Conservation (phyloP, 371 early-diverging fungal species). For the Coemansia sp. region DNA sequence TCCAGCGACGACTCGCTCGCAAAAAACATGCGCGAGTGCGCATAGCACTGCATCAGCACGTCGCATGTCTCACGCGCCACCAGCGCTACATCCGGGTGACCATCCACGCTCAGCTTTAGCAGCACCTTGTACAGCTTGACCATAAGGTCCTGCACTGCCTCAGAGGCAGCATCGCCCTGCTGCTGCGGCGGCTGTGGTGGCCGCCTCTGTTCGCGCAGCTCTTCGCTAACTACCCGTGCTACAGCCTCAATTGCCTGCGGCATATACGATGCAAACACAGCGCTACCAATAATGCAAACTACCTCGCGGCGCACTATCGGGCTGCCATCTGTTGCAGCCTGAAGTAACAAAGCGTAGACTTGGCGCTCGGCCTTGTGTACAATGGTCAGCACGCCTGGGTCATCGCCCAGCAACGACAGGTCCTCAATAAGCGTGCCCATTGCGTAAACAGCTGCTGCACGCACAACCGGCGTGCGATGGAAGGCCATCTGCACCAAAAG, state of each 20-base stretch:
- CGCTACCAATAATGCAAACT: conserved; percentile 39
- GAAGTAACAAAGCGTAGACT: conserved; percentile 31
- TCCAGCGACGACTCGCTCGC: conserved; percentile 29
- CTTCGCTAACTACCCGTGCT: conserved; percentile 40
- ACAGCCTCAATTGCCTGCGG: conserved; percentile 43
- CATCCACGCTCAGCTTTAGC: conserved; percentile 37
- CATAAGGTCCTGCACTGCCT: conserved; percentile 26
- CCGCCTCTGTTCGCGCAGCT: conserved; percentile 32
- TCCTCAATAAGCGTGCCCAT: conserved; percentile 37
- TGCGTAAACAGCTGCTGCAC: conserved; percentile 48
- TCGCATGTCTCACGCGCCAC: conserved; percentile 45
- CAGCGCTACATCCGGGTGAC: conserved; percentile 48
- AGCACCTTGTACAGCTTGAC: conserved; percentile 46
- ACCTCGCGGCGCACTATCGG: conserved; percentile 53
- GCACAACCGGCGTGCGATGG: conserved; percentile 43
- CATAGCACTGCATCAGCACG: conserved; percentile 49
- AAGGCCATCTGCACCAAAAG: conserved; percentile 49
- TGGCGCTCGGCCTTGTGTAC: conserved; percentile 38
- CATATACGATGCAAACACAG: conserved; percentile 46
- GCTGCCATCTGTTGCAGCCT: conserved; percentile 48
- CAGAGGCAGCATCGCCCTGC: not conserved
- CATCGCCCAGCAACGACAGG: conserved; percentile 37
- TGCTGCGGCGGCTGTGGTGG: not conserved
- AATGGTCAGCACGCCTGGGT: conserved; percentile 33
- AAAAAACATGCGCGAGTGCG: conserved; percentile 43